phyloP scores from a whole-genome alignment of 805 yeast genomes.

The Schizosaccharomyces pombe region DNA sequence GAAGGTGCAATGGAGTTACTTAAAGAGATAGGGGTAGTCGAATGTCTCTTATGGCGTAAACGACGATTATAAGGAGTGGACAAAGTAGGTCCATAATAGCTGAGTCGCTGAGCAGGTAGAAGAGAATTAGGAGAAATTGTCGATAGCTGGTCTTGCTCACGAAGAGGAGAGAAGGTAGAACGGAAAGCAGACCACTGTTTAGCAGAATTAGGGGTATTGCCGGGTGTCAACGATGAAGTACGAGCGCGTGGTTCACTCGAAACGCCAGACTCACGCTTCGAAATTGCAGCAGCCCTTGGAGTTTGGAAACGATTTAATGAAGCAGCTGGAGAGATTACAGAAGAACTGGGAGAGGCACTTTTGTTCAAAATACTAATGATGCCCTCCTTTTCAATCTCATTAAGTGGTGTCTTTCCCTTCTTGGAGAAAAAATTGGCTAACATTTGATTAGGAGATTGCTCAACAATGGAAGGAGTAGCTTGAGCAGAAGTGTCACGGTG shows the following conservation, averaged over 20 bases:
- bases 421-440: background rate
- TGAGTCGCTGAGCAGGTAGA: background rate
- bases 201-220: background rate
- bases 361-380: background rate
- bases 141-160: background rate
- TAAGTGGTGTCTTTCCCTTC: background rate
- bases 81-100: constrained; percentile 1
- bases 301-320: background rate
- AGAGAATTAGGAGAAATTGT: background rate
- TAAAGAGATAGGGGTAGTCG: background rate
- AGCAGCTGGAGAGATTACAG: background rate
- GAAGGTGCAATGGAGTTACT: background rate
- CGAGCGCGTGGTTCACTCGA: background rate
- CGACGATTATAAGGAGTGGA: background rate
- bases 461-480: too few species aligned
- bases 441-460: background rate
- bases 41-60: background rate
- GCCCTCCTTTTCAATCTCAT: constrained; percentile 2
- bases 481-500: too few species aligned
- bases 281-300: background rate
- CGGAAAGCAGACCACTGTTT: constrained; percentile 1
- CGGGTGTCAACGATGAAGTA: background rate
- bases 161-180: background rate
- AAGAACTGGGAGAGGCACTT: background rate
- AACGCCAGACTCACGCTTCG: background rate